These are phyloP conservation scores for Clavispora fructus DNA, from an alignment of 805 yeast species.

Conservation along the genomic window DNA sequence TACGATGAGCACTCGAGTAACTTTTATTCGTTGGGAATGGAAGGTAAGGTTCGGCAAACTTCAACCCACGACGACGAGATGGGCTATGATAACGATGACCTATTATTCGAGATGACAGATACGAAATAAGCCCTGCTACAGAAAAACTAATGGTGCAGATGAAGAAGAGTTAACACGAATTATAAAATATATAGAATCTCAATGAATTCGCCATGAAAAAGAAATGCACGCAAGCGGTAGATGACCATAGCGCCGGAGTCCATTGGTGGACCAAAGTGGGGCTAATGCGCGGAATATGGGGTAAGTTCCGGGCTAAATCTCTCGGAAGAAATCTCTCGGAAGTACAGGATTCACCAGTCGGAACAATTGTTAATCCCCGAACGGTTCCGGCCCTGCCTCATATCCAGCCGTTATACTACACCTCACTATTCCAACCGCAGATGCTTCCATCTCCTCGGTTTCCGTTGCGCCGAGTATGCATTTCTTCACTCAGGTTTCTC, in stretches of 20 bases:
- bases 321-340: background rate
- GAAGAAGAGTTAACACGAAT: no score
- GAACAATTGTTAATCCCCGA: background rate
- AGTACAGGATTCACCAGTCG: background rate
- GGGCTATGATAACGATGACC: conserved; percentile 15
- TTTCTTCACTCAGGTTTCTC: background rate
- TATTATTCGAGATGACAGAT: conserved; percentile 17
- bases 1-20: conserved; percentile 39
- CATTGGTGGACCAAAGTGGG: background rate
- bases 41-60: background rate
- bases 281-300: conserved; percentile 1
- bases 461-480: background rate
- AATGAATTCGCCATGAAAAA: no score
- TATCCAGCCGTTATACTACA: background rate
- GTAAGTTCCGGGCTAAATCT: background rate
- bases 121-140: conserved; percentile 1
- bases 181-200: no score
- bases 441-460: background rate
- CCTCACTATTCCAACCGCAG: background rate
- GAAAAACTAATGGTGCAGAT: no score
- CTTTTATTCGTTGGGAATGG: conserved; percentile 3
- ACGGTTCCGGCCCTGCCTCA: background rate
- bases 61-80: conserved; percentile 5
- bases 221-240: no score
- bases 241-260: background rate